phyloP scores from a whole-genome alignment of 495 filamentous ascomycete species.

The Tuber aestivum region DNA sequence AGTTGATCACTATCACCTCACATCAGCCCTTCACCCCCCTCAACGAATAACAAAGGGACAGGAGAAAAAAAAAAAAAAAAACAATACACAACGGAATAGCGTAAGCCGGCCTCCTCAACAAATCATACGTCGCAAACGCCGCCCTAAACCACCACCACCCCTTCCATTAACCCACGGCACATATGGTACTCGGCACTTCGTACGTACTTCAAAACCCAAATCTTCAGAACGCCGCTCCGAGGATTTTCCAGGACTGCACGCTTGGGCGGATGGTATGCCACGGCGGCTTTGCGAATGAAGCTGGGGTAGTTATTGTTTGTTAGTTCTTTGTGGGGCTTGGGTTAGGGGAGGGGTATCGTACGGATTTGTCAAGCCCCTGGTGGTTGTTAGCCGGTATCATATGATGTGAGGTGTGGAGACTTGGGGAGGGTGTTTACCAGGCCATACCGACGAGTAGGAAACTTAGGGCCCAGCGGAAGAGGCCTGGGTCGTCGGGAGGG shows the following conservation, averaged over 20 bases:
- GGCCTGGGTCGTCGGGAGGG: constrained; percentile 25
- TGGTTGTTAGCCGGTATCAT: constrained; percentile 11
- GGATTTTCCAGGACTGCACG: constrained; percentile 51
- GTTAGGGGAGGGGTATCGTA: neutral
- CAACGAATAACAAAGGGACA: neutral
- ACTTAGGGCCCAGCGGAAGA: constrained; percentile 50
- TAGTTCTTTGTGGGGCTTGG: neutral
- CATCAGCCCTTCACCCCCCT: constrained; percentile 14
- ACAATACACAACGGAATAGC: constrained; percentile 59
- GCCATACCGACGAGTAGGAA: constrained; percentile 88
- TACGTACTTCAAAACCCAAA: constrained; percentile 41
- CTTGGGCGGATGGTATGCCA: constrained; percentile 51
- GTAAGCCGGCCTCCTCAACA: constrained; percentile 75
- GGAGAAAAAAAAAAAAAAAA: neutral
- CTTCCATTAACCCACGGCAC: neutral
- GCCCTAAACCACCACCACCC: constrained; percentile 44
- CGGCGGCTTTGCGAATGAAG: constrained; percentile 63
- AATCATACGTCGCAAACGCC: constrained; percentile 67
- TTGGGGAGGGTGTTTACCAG: constrained; percentile 51
- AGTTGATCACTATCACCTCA: constrained; percentile 57
- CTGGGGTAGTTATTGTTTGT: constrained; percentile 5
- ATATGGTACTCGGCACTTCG: constrained; percentile 45
- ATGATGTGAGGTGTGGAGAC: neutral
- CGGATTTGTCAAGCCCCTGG: constrained; percentile 40
- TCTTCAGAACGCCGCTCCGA: constrained; percentile 27